Base-by-base conservation (phyloP, 2,329 filamentous ascomycete species). In the Penicillium sp. region DNA sequence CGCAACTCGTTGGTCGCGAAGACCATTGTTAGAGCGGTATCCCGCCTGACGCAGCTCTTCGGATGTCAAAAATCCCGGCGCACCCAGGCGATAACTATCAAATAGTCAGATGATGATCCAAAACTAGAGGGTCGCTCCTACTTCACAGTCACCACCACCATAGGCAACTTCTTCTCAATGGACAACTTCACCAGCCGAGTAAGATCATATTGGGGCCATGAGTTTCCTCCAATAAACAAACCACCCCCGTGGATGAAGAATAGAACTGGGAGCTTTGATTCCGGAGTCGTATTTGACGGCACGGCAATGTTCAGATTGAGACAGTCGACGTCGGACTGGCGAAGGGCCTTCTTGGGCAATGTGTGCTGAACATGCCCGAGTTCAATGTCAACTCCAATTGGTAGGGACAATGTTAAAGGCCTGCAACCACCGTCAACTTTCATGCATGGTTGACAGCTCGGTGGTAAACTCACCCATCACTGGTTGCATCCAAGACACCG, bases 221-320 rank as follows among this genome's bases (percentile, higher is more conserved):
- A 81, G 41, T 76, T 80, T 3, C 79, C 79, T 2, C 81, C 82
- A 2, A 78, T 72, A 2, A 69, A 67, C 47, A 81, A 78, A 0
- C 78, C 81, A 11, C 82, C 81, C 0, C 82, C 82, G 55, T 84
- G 81, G 4, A 84, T 74, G 58, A 81, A 82, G 1, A 81, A 73
- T 37, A 82, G 72, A 0, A 83, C 80, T 0, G 81, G 82, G 2
- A 83, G 67, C 6, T 73, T 74, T 12, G 68, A 65, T 4, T 61
- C 52, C 0, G 31, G 48, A 1, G 57, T 65, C 9, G 44, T 65
- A 37, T 55, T 53, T 6, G 62, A 56, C 1, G 81, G 81, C 0
- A 79, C 70, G 0, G 78, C 77, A 46, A 84, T 77, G 56, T 82
- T 83, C 18, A 84, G 66, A 47, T 81, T 82, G 23, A 85, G 67